Conservation (phyloP, 352 stramenopile genomes). For the Elongisporangium undulatum region DNA sequence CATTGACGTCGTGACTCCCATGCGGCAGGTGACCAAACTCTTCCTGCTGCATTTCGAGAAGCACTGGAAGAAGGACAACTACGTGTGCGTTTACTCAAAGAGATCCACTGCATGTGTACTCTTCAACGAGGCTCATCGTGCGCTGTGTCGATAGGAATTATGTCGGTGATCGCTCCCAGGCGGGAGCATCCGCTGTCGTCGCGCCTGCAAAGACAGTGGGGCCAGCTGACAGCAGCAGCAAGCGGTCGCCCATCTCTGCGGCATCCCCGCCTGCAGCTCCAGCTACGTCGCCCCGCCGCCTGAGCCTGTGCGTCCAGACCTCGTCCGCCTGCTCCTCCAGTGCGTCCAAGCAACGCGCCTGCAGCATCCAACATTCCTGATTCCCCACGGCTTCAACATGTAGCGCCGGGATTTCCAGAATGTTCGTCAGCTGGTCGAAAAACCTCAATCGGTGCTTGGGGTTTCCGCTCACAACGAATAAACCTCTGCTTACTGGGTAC, state of each 20-base stretch:
- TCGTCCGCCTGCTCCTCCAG: too few relatives aligned
- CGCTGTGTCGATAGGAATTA: not conserved
- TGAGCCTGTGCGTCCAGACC: conserved; percentile 44
- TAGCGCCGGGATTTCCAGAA: not conserved
- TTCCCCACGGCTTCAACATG: too few relatives aligned
- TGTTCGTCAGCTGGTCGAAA: not conserved
- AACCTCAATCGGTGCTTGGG: not conserved
- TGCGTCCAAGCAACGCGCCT: not conserved
- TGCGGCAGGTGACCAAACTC: conserved; percentile 39
- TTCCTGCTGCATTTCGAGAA: conserved; percentile 79
- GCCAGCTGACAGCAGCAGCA: not conserved
- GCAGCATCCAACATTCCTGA: not conserved
- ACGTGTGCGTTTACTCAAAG: conserved; percentile 28
- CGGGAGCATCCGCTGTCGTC: not conserved
- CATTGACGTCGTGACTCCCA: not conserved
- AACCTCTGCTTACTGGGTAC: not conserved
- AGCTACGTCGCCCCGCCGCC: conserved; percentile 5
- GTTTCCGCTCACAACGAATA: not conserved
- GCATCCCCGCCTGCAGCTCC: not conserved
- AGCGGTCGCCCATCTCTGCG: not conserved
- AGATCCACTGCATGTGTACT: not conserved
- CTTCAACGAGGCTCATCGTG: not conserved
- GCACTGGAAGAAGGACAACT: conserved; percentile 74
- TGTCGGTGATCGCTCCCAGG: not conserved
- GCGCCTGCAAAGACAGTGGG: not conserved